Conservation (phyloP, 768 basidiomycete species). For the Tulasnella sp. region DNA sequence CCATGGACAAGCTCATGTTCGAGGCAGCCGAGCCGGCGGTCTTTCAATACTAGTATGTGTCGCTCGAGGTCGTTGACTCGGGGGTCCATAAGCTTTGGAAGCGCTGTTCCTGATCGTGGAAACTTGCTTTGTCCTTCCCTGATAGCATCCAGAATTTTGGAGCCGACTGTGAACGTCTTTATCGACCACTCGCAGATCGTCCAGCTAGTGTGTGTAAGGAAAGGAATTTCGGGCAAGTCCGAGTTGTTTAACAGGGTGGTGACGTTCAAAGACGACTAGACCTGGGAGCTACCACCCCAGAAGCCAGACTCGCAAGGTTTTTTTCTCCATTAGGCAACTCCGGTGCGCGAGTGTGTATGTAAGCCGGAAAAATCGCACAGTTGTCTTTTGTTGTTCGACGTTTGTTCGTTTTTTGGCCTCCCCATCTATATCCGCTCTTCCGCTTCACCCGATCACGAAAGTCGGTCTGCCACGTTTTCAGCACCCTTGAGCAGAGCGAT, state of each 20-base stretch:
- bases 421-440: not conserved
- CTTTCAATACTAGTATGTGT: constrained; percentile 33
- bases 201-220: constrained; percentile 44
- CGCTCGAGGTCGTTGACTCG: not conserved
- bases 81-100: not conserved
- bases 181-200: constrained; percentile 47
- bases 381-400: not conserved
- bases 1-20: constrained; percentile 46
- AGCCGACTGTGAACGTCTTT: constrained; percentile 43
- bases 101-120: not conserved
- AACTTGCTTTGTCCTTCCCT: not conserved
- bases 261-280: constrained; percentile 35
- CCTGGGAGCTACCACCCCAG: not conserved
- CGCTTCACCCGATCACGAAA: not conserved
- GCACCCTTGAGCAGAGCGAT: not conserved
- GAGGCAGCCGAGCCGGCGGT: constrained; percentile 47
- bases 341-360: not conserved
- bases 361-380: not conserved
- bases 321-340: not conserved
- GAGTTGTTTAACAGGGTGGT: constrained; percentile 45
- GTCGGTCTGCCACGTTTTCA: not conserved
- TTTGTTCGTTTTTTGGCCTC: not conserved
- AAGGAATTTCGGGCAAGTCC: constrained; percentile 47
- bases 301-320: not conserved
- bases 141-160: constrained; percentile 45